Evolutionary conservation across 768 basidiomycete genomes (phyloP).

Genomic region (Leccinellum rugosiceps): DNA sequence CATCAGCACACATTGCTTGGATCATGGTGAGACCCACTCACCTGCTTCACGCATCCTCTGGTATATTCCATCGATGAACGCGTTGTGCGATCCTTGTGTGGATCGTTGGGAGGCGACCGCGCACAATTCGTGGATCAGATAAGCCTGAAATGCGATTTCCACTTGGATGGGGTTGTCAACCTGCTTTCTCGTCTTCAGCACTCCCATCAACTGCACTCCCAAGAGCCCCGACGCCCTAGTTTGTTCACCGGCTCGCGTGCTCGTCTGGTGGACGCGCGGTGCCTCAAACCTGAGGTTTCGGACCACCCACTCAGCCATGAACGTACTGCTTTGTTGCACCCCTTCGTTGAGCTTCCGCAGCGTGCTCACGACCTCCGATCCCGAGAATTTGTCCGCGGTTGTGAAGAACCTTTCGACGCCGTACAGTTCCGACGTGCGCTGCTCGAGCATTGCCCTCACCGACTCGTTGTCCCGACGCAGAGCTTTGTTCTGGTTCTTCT

Average conservation of each 20-base stretch:
- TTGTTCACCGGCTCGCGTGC: constrained; percentile 3
- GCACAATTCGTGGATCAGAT: constrained; percentile 18
- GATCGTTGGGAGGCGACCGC: constrained; percentile 18
- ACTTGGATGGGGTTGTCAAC: constrained; percentile 27
- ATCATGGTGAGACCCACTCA: constrained; percentile 14
- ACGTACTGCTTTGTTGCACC: constrained; percentile 43
- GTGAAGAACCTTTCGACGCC: constrained; percentile 42
- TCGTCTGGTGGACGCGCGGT: constrained; percentile 2
- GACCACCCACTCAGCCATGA: constrained; percentile 42
- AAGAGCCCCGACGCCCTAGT: constrained; percentile 8
- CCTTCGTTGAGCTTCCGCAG: constrained; percentile 44
- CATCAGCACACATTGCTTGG: background rate
- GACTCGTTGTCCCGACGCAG: constrained; percentile 5
- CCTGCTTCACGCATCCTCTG: constrained; percentile 32
- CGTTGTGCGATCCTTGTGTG: constrained; percentile 14
- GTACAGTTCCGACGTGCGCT: constrained; percentile 40
- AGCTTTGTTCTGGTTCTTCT: constrained; percentile 7
- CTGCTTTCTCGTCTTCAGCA: constrained; percentile 18
- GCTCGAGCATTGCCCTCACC: constrained; percentile 29
- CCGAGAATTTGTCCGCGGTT: constrained; percentile 39
- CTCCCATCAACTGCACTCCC: constrained; percentile 14
- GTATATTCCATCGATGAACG: constrained; percentile 26
- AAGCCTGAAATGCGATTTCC: constrained; percentile 32
- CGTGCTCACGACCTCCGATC: constrained; percentile 41
- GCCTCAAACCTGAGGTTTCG: constrained; percentile 33